Evolutionary conservation across 2,329 filamentous ascomycete genomes (phyloP).

Genomic region (Cercospora sp.): DNA sequence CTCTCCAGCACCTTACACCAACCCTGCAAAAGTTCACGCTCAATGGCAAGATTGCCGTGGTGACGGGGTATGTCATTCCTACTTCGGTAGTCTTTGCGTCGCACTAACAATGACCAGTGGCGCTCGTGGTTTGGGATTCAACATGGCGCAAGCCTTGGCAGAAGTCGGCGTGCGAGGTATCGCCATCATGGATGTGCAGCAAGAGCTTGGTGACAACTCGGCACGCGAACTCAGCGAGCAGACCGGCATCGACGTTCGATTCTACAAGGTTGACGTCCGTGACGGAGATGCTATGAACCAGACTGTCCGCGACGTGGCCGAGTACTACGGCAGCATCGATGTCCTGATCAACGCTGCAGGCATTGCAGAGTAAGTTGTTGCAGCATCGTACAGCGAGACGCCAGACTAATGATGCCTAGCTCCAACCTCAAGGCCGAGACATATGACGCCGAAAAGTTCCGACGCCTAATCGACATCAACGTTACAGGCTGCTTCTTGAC

Average conservation of each 20-base stretch:
- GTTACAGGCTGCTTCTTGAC: conserved; percentile 76
- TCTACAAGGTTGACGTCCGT: conserved; percentile 78
- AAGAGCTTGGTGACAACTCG: conserved; percentile 69
- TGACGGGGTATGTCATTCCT: conserved; percentile 62
- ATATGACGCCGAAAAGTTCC: conserved; percentile 75
- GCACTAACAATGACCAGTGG: conserved; percentile 53
- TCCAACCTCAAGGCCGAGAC: conserved; percentile 81
- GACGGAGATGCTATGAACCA: conserved; percentile 69
- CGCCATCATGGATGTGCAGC: conserved; percentile 74
- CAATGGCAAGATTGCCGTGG: conserved; percentile 61
- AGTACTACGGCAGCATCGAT: conserved; percentile 68
- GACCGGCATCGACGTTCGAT: conserved; percentile 71
- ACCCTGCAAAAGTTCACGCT: conserved; percentile 70
- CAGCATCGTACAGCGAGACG: neutral
- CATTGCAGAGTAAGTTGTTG: conserved; percentile 64
- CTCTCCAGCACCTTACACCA: conserved; percentile 57
- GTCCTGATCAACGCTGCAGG: conserved; percentile 78
- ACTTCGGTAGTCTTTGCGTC: neutral
- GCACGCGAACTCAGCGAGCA: conserved; percentile 69
- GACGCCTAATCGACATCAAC: conserved; percentile 79
- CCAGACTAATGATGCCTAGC: conserved; percentile 39
- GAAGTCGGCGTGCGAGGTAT: conserved; percentile 74
- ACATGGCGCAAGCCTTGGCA: conserved; percentile 75
- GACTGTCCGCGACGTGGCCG: conserved; percentile 65
- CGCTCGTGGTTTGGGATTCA: conserved; percentile 73